Evolutionary conservation across 2,329 filamentous ascomycete genomes (phyloP).

Genomic region (Paecilomyces fulvus): DNA sequence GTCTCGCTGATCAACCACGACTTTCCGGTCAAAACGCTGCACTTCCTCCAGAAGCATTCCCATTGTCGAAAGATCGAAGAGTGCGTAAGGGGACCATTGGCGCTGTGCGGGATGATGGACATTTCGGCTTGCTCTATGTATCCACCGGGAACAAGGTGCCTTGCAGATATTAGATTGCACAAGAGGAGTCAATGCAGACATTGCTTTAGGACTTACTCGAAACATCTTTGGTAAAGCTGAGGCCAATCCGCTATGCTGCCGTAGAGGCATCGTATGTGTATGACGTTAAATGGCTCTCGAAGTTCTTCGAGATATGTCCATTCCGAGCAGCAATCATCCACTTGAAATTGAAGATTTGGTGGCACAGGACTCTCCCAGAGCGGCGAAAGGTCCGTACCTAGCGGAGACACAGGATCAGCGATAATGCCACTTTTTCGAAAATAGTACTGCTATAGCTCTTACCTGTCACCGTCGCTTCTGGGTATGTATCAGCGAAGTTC

Average conservation of each 20-base stretch:
- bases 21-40: constrained; percentile 21
- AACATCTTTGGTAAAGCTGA: constrained; percentile 24
- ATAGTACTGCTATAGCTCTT: background rate
- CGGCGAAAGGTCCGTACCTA: constrained; percentile 29
- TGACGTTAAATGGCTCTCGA: constrained; percentile 31
- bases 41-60: constrained; percentile 9
- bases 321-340: constrained; percentile 26
- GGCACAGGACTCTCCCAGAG: constrained; percentile 18
- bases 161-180: constrained; percentile 3
- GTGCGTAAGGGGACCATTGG: constrained; percentile 27
- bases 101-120: constrained; percentile 28
- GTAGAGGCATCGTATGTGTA: constrained; percentile 33
- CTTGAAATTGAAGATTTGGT: constrained; percentile 23
- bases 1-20: constrained; percentile 15
- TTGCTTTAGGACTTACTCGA: constrained; percentile 14
- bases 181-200: background rate
- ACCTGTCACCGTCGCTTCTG: constrained; percentile 23
- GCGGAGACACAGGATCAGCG: background rate
- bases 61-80: constrained; percentile 21
- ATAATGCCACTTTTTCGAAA: background rate
- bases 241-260: constrained; percentile 27
- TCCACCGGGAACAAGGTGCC: constrained; percentile 28
- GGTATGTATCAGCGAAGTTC: constrained; percentile 20
- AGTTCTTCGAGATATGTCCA: constrained; percentile 24
- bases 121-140: constrained; percentile 35